Evolutionary conservation across 345 rosid genomes (phyloP), one percentile per base, ranked within the genome.

Genomic region (Rhizophora apiculata): DNA sequence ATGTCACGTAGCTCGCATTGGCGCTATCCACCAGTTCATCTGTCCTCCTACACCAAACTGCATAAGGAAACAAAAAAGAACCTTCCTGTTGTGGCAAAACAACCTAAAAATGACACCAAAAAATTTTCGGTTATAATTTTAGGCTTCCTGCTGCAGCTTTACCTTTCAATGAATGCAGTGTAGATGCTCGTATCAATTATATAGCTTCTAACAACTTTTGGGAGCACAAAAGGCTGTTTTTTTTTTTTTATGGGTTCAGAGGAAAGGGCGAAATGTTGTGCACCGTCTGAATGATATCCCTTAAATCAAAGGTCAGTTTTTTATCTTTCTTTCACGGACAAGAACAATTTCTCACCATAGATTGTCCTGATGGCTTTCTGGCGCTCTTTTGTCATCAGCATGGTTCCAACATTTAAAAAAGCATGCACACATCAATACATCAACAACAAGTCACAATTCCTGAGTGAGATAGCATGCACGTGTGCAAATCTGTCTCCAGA

Each of bases 11-110:
- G 8, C 8, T 71, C 3, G 86, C 86, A 52, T 82, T 86, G 0
- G 89, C 89, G 0, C 90, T 89, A 64, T 86, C 89, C 8, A 85
- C 87, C 21, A 86, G 71, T 62, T 86, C 87, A 72, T 85, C 90
- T 0, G 90, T 85, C 67, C 89, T 84, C 68, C 83, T 83, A 78
- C 90, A 83, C 86, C 93, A 86, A 20, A 88, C 90, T 88, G 79
- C 66, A 52, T 20, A 46, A 11, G 6, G 10, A 63, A 4, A 60
- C 16, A 43, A 43, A 43, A 43, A 39, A 39, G 46, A 39, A 11
- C 13, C 46, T 62, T 32, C 52, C 66, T 68, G 26, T 15, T 13
- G 0, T 32, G n/a, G 52, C 37, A 60, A 7, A 13, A 43, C 19
- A 43, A 43, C 49, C 15, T 13, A 2, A 15, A 43, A 13, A 43